phyloP scores from a whole-genome alignment of 2,329 filamentous ascomycete species.

The Cladorrhinum sp. region DNA sequence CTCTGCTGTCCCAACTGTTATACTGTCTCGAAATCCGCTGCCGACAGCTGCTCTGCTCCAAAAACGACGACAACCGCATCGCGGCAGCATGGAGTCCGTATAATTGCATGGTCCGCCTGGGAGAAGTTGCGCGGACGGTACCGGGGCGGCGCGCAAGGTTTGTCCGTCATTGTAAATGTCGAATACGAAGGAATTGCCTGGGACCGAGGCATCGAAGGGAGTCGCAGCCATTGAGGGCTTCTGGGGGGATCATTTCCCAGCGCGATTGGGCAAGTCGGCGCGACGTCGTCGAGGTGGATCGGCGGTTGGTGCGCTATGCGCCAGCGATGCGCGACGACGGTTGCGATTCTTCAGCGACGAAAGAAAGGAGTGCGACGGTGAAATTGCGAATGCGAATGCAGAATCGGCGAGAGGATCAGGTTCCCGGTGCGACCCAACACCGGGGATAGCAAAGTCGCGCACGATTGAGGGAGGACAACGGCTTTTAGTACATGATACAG shows the following conservation, averaged over 20 bases:
- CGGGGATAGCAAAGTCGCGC: conserved; percentile 27
- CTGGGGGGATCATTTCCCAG: conserved; percentile 33
- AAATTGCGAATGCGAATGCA: neutral
- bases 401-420: conserved; percentile 2
- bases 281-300: conserved; percentile 6
- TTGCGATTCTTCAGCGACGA: neutral
- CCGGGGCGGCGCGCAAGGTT: conserved; percentile 20
- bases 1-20: conserved; percentile 37
- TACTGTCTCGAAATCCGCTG: conserved; percentile 31
- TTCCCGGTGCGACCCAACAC: conserved; percentile 24
- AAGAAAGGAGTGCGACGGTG: conserved; percentile 5
- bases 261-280: conserved; percentile 17
- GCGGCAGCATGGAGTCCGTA: conserved; percentile 52
- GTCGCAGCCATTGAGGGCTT: conserved; percentile 50
- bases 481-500: conserved; percentile 38
- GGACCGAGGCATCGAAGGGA: conserved; percentile 45
- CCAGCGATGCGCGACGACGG: neutral
- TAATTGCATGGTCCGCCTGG: conserved; percentile 57
- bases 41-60: conserved; percentile 42
- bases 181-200: conserved; percentile 46
- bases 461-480: conserved; percentile 24
- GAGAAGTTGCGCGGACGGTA: conserved; percentile 31
- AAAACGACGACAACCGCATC: conserved; percentile 60
- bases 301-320: conserved; percentile 10
- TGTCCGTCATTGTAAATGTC: conserved; percentile 53